These are phyloP conservation scores for Panicum hallii DNA, from an alignment of 202 grass and related monocot genomes.

Conservation along the genomic window DNA sequence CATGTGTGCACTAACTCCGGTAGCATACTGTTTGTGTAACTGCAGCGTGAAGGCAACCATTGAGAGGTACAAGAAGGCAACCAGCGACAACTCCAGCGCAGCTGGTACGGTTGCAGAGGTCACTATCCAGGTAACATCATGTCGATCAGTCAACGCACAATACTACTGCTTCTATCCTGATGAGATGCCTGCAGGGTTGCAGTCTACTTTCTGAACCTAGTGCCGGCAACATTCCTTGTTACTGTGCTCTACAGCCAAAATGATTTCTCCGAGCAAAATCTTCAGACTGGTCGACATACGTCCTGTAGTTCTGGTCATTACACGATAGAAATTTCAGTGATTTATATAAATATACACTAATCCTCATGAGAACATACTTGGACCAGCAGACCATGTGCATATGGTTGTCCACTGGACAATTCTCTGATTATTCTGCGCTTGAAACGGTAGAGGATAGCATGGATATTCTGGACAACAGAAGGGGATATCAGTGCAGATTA, in stretches of 20 bases:
- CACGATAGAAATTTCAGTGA: slow-evolving; percentile 31
- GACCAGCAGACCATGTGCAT: neutral
- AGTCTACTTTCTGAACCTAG: neutral
- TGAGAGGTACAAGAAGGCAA: slow-evolving; percentile 92
- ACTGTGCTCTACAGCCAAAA: slow-evolving; percentile 20
- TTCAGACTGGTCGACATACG: slow-evolving; percentile 42
- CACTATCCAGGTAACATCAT: slow-evolving; percentile 75
- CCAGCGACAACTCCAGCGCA: slow-evolving; percentile 57
- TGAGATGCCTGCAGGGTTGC: neutral
- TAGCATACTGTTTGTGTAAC: neutral
- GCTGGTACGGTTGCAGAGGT: slow-evolving; percentile 66
- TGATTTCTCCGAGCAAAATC: slow-evolving; percentile 39
- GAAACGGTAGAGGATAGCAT: neutral
- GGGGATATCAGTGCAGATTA: neutral
- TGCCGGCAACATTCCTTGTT: slow-evolving; percentile 42
- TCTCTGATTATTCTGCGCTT: slow-evolving; percentile 8
- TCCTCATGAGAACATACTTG: neutral
- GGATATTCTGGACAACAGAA: neutral
- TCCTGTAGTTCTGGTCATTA: slow-evolving; percentile 24
- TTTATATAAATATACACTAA: neutral
- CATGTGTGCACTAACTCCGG: slow-evolving; percentile 6
- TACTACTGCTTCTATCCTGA: neutral
- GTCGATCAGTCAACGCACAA: slow-evolving; percentile 26
- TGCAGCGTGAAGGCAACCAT: slow-evolving; percentile 84
- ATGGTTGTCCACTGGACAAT: slow-evolving; percentile 14